Base-by-base conservation (phyloP, 306 rosid genomes). In the Casuarina glauca region DNA sequence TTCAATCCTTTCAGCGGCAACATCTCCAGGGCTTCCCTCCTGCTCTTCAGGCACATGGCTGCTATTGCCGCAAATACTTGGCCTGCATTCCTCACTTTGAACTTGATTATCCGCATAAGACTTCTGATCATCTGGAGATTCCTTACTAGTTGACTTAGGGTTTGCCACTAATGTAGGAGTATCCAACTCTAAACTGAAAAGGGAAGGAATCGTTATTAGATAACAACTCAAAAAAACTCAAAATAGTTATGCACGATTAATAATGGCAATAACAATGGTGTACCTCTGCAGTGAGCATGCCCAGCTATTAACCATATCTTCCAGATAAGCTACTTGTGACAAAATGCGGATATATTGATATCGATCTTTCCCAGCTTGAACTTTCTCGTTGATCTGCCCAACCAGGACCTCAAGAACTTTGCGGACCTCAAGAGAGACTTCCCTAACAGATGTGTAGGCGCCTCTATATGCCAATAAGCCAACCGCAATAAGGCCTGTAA, bases 281-380 rank as follows among this genome's bases (percentile, higher is more conserved):
- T 93, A 95, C 99, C 97, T 91, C 55, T 81, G 89, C 88, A 93
- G 83, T 4, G 93, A 75, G 80, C 80, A 93, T 17, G 88, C 97
- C 98, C 99, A 95, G 83, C 90, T 89, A 82, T 91, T 87, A 57
- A 95, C 96, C 88, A 89, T 85, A 68, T 95, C 99, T 88, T 95
- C 99, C 76, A 95, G 78, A 83, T 88, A 93, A 42, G 97, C 99
- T 73, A 93, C 99, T 91, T 95, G 99, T 0, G 99, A 95, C 68
- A 91, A 86, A 81, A 93, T 83, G 68, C 97, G 97, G 70, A 91
- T 81, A 75, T 83, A 95, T 70, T 82, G 97, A 84, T 86, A 82
- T 85, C 87, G 87, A 61, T 93, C 97, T 86, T 86, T 95, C 73
- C 97, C 97, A 6, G 93, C 89, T 82, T 83, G 88, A 78, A 93